Conservation (phyloP, 2,329 filamentous ascomycete species). For the Aspergillus thermomutatus region DNA sequence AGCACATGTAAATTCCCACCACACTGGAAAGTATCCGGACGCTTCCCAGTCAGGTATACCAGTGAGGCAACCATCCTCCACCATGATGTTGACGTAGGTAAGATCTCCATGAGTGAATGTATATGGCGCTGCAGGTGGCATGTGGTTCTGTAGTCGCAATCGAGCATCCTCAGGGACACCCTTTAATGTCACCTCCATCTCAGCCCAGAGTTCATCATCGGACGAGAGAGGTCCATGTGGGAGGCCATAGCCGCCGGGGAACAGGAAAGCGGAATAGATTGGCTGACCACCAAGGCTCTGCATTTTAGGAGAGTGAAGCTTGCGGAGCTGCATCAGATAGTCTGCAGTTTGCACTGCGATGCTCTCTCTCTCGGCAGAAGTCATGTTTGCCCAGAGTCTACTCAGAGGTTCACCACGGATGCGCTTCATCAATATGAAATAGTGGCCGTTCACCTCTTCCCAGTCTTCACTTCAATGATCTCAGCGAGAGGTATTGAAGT, state of each 20-base stretch:
- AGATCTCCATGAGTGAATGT: conserved; percentile 42
- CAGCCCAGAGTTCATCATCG: conserved; percentile 13
- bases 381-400: too few species aligned
- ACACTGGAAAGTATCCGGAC: conserved; percentile 37
- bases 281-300: too few species aligned
- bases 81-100: conserved; percentile 38
- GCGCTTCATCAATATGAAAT: too few species aligned
- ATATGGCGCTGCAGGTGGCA: conserved; percentile 24
- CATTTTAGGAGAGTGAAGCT: too few species aligned
- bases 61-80: conserved; percentile 32
- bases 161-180: conserved; percentile 7
- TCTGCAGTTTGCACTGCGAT: too few species aligned
- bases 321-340: too few species aligned
- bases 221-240: conserved; percentile 7
- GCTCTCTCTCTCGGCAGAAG: too few species aligned
- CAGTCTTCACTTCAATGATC: conserved; percentile 17
- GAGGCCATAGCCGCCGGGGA: too few species aligned
- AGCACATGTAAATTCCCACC: conserved; percentile 25
- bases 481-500: conserved; percentile 20
- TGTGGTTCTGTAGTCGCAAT: background rate
- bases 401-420: too few species aligned
- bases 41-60: conserved; percentile 42
- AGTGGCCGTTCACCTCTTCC: conserved; percentile 10
- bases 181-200: conserved; percentile 1
- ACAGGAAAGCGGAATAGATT: too few species aligned